phyloP scores from a whole-genome alignment of 2,329 filamentous ascomycete genomes.

The Diaporthe amygdali region DNA sequence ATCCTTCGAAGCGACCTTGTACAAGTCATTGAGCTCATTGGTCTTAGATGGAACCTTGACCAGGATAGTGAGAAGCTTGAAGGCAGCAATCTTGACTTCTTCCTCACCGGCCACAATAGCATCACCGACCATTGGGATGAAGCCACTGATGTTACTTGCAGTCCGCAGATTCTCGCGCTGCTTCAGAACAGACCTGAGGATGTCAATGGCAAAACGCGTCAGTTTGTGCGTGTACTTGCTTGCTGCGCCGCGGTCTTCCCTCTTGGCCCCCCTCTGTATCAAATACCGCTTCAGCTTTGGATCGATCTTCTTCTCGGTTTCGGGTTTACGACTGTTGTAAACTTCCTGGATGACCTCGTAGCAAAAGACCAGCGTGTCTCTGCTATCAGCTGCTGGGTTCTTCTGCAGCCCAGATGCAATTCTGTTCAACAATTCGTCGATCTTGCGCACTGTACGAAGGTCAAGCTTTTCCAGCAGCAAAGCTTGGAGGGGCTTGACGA shows the following conservation, averaged over 20 bases:
- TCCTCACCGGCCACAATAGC: conserved; percentile 84
- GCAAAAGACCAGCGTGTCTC: conserved; percentile 89
- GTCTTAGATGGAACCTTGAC: conserved; percentile 82
- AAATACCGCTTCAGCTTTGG: conserved; percentile 75
- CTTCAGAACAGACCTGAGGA: conserved; percentile 83
- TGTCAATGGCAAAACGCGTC: conserved; percentile 84
- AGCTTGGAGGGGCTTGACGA: conserved; percentile 79
- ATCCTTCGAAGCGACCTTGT: conserved; percentile 82
- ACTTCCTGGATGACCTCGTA: conserved; percentile 92
- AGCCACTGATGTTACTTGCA: conserved; percentile 79
- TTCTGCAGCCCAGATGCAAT: conserved; percentile 83
- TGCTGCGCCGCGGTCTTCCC: conserved; percentile 73
- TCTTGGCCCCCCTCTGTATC: conserved; percentile 79
- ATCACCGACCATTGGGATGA: conserved; percentile 89
- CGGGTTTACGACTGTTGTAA: conserved; percentile 67
- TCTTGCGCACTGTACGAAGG: conserved; percentile 82
- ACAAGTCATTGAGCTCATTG: conserved; percentile 67
- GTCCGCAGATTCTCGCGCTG: conserved; percentile 85
- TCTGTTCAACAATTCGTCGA: conserved; percentile 85
- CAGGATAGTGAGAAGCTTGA: conserved; percentile 84
- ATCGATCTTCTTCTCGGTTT: conserved; percentile 61
- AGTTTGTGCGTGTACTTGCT: conserved; percentile 88
- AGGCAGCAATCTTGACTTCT: conserved; percentile 87
- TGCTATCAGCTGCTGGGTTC: conserved; percentile 78
- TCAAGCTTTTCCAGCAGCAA: conserved; percentile 86